Conservation (phyloP, 257 asterid genomes). For the Phtheirospermum japonicum region DNA sequence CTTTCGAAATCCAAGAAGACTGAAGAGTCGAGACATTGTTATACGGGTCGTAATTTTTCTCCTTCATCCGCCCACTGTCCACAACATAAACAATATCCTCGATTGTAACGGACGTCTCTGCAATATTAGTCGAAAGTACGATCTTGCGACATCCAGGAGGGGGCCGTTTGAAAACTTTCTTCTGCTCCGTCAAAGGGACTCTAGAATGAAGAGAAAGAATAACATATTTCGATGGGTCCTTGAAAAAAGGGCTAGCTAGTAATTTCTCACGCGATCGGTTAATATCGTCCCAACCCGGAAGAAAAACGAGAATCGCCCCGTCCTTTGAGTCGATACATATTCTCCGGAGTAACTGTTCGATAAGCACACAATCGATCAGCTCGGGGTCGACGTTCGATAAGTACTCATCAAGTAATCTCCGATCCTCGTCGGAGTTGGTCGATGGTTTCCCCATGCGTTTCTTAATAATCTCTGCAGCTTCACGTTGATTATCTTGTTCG, state of each 20-base stretch:
- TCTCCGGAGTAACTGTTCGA: constrained; percentile 67
- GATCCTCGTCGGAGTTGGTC: constrained; percentile 45
- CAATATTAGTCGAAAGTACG: constrained; percentile 89
- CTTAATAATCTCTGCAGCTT: constrained; percentile 64
- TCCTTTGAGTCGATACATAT: constrained; percentile 63
- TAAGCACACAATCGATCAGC: constrained; percentile 67
- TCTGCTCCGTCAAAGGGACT: constrained; percentile 86
- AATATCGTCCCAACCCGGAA: constrained; percentile 98
- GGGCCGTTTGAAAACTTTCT: constrained; percentile 64
- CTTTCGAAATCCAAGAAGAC: constrained; percentile 93
- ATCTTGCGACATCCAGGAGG: constrained; percentile 82
- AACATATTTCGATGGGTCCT: constrained; percentile 54
- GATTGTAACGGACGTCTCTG: constrained; percentile 91
- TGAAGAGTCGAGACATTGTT: constrained; percentile 85
- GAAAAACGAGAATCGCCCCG: constrained; percentile 90
- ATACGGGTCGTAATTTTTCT: constrained; percentile 85
- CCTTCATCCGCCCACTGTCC: constrained; percentile 94
- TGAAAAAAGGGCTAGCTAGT: constrained; percentile 57
- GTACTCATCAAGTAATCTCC: constrained; percentile 66
- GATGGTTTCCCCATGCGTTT: constrained; percentile 52
- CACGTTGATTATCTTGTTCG: constrained; percentile 45
- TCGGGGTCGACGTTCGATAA: constrained; percentile 65
- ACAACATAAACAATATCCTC: constrained; percentile 91
- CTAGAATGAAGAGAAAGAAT: constrained; percentile 74
- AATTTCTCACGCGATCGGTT: constrained; percentile 58